phyloP scores from a whole-genome alignment of 1,284 basidiomycete species.

The Tylopilus sp. region DNA sequence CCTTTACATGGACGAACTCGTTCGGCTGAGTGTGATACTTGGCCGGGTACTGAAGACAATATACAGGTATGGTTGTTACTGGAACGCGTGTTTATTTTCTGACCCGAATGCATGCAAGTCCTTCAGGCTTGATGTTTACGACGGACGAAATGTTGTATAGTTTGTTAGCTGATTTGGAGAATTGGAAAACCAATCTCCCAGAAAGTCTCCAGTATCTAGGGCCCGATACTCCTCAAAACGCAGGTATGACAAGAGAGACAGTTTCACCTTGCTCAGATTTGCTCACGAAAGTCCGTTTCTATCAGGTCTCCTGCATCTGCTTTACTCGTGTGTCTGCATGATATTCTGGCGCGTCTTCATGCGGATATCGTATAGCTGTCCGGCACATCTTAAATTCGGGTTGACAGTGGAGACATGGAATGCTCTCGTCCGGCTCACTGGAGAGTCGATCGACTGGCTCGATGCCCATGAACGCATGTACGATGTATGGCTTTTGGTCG shows the following conservation, averaged over 20 bases:
- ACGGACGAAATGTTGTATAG: constrained; percentile 74
- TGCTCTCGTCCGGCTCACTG: constrained; percentile 67
- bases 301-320: constrained; percentile 78
- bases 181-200: constrained; percentile 76
- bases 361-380: constrained; percentile 87
- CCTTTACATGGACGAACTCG: constrained; percentile 81
- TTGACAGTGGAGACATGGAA: constrained; percentile 82
- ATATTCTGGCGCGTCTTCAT: constrained; percentile 95
- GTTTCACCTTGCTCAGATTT: neutral
- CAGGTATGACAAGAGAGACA: constrained; percentile 50
- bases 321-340: constrained; percentile 86
- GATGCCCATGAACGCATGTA: constrained; percentile 77
- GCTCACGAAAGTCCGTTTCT: constrained; percentile 6
- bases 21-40: constrained; percentile 83
- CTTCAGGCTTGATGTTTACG: constrained; percentile 79
- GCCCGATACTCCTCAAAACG: constrained; percentile 54
- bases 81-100: neutral
- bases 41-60: constrained; percentile 90
- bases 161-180: constrained; percentile 73
- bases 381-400: constrained; percentile 80
- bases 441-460: constrained; percentile 87
- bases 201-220: constrained; percentile 75
- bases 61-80: constrained; percentile 58
- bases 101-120: constrained; percentile 45
- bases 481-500: constrained; percentile 83